These are phyloP conservation scores for Dioscorea cayenensis DNA, from an alignment of 116 monocot species.

Conservation along the genomic window DNA sequence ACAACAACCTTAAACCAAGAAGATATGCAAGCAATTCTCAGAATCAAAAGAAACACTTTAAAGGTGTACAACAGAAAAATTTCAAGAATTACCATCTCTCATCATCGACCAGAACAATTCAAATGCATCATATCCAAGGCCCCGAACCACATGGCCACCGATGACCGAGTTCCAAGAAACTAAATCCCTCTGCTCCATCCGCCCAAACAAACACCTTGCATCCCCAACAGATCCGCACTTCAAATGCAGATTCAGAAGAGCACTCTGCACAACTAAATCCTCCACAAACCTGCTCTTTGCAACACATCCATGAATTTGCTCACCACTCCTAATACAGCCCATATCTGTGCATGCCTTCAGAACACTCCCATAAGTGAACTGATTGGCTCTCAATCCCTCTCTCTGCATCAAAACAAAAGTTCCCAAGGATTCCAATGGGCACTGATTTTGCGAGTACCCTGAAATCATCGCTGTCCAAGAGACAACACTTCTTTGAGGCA, in stretches of 20 bases:
- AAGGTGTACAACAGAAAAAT: neutral
- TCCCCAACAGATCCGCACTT: conserved; percentile 53
- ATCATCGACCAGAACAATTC: conserved; percentile 43
- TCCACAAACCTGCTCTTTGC: conserved; percentile 44
- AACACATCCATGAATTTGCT: conserved; percentile 54
- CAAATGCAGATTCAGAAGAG: conserved; percentile 61
- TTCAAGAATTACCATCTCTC: conserved; percentile 32
- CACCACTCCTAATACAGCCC: conserved; percentile 23
- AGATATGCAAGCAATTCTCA: no score
- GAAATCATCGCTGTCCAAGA: conserved; percentile 82
- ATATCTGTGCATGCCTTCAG: conserved; percentile 39
- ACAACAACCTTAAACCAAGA: no score
- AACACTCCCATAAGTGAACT: conserved; percentile 63
- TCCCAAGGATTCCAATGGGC: conserved; percentile 30
- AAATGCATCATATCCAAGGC: conserved; percentile 33
- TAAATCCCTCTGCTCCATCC: conserved; percentile 49
- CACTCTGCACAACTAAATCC: conserved; percentile 54
- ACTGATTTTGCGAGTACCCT: conserved; percentile 46
- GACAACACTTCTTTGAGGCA: conserved; percentile 47
- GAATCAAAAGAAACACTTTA: no score
- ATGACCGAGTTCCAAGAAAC: conserved; percentile 80
- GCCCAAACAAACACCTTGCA: conserved; percentile 40
- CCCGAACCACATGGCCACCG: conserved; percentile 45
- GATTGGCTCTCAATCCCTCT: conserved; percentile 38
- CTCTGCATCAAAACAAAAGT: conserved; percentile 41